A percentile compares a stretch with the other conserved stretches of the same genome.
Evolutionary conservation across 495 filamentous ascomycete species (phyloP).

Genomic region (Hypoxylon rickii): DNA sequence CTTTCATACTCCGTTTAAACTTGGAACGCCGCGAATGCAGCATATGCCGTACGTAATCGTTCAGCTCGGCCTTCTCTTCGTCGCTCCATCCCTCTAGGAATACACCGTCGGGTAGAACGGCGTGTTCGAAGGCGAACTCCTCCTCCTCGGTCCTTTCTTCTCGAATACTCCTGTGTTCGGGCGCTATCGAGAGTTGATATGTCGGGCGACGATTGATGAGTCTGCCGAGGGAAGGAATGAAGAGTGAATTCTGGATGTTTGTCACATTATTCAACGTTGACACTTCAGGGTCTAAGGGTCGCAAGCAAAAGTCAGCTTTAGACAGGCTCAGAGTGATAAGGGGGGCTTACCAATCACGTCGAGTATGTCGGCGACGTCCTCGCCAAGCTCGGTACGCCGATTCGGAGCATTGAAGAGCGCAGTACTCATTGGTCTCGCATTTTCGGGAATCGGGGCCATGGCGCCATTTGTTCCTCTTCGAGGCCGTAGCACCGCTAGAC

Average conservation of each 20-base stretch:
- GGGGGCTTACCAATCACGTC: constrained; percentile 68
- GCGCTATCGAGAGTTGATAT: constrained; percentile 66
- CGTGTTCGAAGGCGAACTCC: constrained; percentile 44
- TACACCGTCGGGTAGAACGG: constrained; percentile 66
- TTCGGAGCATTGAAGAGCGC: constrained; percentile 41
- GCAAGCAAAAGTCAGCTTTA: constrained; percentile 1
- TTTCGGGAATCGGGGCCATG: constrained; percentile 23
- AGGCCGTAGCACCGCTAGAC: constrained; percentile 29
- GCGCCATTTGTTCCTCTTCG: constrained; percentile 23
- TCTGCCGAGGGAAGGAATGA: constrained; percentile 69
- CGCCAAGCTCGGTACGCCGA: constrained; percentile 53
- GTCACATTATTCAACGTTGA: constrained; percentile 74
- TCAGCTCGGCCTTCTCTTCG: constrained; percentile 70
- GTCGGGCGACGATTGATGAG: constrained; percentile 73
- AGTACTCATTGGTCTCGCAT: constrained; percentile 28
- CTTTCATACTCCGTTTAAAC: constrained; percentile 74
- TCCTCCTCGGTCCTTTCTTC: constrained; percentile 32
- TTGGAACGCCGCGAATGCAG: constrained; percentile 75
- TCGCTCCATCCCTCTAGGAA: constrained; percentile 69
- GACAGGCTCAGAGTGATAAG: not conserved
- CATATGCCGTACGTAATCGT: constrained; percentile 83
- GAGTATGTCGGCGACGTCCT: constrained; percentile 67
- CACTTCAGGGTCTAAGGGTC: constrained; percentile 68
- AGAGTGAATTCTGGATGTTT: constrained; percentile 80
- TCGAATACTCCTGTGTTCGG: constrained; percentile 33